These are phyloP conservation scores for Apiotrichum laibachii DNA, from an alignment of 1,284 basidiomycete species.

Conservation along the genomic window DNA sequence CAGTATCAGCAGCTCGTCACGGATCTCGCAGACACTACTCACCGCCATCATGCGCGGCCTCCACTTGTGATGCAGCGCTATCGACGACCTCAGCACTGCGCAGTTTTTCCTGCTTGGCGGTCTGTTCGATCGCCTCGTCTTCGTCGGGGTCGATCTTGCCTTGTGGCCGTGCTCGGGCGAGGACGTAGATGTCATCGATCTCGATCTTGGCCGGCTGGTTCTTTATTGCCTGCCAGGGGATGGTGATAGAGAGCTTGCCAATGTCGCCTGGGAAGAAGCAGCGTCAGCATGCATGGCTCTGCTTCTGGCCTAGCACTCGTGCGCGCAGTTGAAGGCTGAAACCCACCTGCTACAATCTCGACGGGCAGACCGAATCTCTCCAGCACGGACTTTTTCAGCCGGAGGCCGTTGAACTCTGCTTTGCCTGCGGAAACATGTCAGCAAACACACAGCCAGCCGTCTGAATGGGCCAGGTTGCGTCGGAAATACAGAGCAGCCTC, in stretches of 20 bases:
- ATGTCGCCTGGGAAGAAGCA: constrained; percentile 69
- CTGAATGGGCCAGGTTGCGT: neutral
- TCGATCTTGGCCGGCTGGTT: constrained; percentile 89
- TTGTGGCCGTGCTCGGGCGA: constrained; percentile 53
- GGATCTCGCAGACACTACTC: constrained; percentile 7
- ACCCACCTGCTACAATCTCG: constrained; percentile 85
- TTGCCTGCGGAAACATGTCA: constrained; percentile 60
- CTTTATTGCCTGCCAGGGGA: constrained; percentile 95
- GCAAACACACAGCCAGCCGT: neutral
- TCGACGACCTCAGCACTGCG: constrained; percentile 85
- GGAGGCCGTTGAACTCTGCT: constrained; percentile 74
- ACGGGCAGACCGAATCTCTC: constrained; percentile 96
- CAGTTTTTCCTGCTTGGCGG: constrained; percentile 83
- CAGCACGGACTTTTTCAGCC: constrained; percentile 87
- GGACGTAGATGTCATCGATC: constrained; percentile 91
- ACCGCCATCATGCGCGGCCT: constrained; percentile 52
- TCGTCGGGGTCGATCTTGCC: constrained; percentile 71
- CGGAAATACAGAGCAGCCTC: too few relatives aligned
- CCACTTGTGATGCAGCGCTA: constrained; percentile 52
- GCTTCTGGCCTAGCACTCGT: neutral
- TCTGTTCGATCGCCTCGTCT: constrained; percentile 77
- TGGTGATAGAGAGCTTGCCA: constrained; percentile 83
- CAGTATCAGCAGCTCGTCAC: neutral
- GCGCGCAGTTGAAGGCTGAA: neutral
- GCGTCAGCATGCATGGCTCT: neutral